Conservation (phyloP, 495 filamentous ascomycete genomes). For the Aspergillus panamensis region DNA sequence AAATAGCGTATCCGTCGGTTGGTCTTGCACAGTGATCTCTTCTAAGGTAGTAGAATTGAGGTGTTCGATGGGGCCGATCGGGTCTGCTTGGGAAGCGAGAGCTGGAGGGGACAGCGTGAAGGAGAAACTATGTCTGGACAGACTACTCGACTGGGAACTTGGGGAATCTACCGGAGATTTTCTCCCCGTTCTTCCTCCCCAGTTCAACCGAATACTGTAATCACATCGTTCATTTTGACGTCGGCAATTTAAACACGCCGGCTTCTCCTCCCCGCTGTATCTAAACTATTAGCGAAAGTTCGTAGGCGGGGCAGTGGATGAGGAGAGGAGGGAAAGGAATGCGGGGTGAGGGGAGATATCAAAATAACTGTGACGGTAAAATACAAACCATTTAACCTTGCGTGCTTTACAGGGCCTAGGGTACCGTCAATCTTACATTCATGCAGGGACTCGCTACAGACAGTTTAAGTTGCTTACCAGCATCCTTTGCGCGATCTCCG, state of each 20-base stretch:
- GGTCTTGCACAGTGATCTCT: slow-evolving; percentile 7
- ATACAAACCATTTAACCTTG: slow-evolving; percentile 74
- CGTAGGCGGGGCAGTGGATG: neutral
- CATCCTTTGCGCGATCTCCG: slow-evolving; percentile 78
- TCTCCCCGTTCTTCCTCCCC: slow-evolving; percentile 64
- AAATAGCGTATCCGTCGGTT: slow-evolving; percentile 12
- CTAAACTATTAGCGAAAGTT: slow-evolving; percentile 8
- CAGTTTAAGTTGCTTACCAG: slow-evolving; percentile 56
- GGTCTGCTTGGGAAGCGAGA: slow-evolving; percentile 7
- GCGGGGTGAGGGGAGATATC: neutral
- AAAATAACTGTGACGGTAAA: neutral
- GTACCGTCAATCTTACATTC: slow-evolving; percentile 2
- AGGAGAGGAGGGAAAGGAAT: neutral
- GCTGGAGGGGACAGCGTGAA: slow-evolving; percentile 21
- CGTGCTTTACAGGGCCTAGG: slow-evolving; percentile 76
- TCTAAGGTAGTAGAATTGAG: slow-evolving; percentile 11
- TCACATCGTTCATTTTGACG: slow-evolving; percentile 76
- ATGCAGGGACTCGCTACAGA: slow-evolving; percentile 8
- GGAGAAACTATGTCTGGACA: slow-evolving; percentile 21
- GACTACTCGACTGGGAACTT: slow-evolving; percentile 33
- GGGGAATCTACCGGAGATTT: slow-evolving; percentile 39
- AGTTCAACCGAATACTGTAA: slow-evolving; percentile 81
- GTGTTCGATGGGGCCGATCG: neutral
- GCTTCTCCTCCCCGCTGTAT: slow-evolving; percentile 68
- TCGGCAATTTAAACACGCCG: slow-evolving; percentile 72